A percentile compares a stretch with the other conserved stretches of the same genome.
Conservation (phyloP, 1,284 basidiomycete species). For the Wallemia ichthyophaga region DNA sequence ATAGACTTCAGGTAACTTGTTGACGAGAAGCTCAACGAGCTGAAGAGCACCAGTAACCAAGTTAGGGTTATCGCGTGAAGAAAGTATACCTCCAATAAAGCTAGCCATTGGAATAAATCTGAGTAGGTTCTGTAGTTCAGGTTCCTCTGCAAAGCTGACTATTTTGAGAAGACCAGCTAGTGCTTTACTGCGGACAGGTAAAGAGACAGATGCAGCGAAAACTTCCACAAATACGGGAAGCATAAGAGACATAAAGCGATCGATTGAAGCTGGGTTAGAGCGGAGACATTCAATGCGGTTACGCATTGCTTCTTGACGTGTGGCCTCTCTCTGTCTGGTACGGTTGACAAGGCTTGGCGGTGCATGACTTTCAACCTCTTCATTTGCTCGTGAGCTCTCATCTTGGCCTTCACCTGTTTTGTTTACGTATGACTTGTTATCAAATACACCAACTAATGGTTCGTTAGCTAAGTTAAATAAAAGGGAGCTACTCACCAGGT, state of each 20-base stretch:
- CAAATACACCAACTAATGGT: constrained; percentile 57
- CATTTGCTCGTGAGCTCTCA: background rate
- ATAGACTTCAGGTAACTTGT: constrained; percentile 51
- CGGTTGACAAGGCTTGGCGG: background rate
- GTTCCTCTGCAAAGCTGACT: constrained; percentile 48
- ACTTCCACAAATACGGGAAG: constrained; percentile 80
- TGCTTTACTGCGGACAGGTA: constrained; percentile 55
- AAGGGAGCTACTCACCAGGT: constrained; percentile 27
- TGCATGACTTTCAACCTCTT: background rate
- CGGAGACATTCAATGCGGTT: constrained; percentile 27
- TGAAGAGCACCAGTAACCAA: constrained; percentile 64
- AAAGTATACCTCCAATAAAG: constrained; percentile 70
- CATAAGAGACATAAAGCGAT: constrained; percentile 50
- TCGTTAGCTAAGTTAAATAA: background rate
- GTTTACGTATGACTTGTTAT: constrained; percentile 62
- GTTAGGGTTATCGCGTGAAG: constrained; percentile 56
- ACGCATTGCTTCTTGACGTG: constrained; percentile 13
- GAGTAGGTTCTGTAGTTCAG: constrained; percentile 40
- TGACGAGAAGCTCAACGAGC: constrained; percentile 57
- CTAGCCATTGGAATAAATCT: constrained; percentile 59
- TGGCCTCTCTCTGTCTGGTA: constrained; percentile 9
- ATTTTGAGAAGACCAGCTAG: constrained; percentile 62
- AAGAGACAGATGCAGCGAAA: constrained; percentile 69
- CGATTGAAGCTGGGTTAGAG: constrained; percentile 40
- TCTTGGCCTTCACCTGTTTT: constrained; percentile 22